Evolutionary conservation across 805 yeast species (phyloP), one percentile per base, ranked within the genome.

Genomic region (Tetrapisispora fleetii): DNA sequence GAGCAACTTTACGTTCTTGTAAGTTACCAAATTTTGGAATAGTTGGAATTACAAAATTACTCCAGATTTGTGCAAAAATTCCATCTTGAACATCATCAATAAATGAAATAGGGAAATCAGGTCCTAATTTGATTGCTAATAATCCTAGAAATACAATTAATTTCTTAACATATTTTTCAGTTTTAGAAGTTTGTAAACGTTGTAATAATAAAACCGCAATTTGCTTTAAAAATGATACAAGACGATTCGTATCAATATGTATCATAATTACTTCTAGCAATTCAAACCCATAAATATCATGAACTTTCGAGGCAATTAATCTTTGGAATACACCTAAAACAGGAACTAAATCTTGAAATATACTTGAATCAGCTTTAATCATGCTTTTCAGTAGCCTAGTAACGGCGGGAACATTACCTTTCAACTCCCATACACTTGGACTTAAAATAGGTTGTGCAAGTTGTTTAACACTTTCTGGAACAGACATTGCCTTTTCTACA

Each of bases 321-420:
- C 90, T 88, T 69, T 95, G 99, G 73, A 87, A 95, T n/a, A 93
- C 95, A 37, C 99, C 99, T 38, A 93, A 71, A 30, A 93, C 77
- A 3, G 97, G 95, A 35, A 85, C 77, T 39, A 88, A 63, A 44
- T 73, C 76, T n/a, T 59, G 57, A 43, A 68, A 73, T 2, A 66
- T 57, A 2, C 56, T 47, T 10, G 58, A 55, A 38, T 73, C 73
- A 17, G 63, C 63, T 28, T 64, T 59, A n/a, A 80, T 67, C 19
- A 91, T 80, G 7, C 87, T 80, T 48, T 80, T 76, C 37, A 93
- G 70, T 46, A 93, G 71, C 56, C 96, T 78, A 0, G 95, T 83
- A 19, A 91, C 79, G 2, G 96, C 97, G 2, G 99, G 99, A 35
- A 91, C 80, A 56, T 91, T 93, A 16, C 98, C 99, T 54, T 81